Base-by-base conservation (phyloP, 2,329 filamentous ascomycete genomes). In the Chaetomium olivaceum region DNA sequence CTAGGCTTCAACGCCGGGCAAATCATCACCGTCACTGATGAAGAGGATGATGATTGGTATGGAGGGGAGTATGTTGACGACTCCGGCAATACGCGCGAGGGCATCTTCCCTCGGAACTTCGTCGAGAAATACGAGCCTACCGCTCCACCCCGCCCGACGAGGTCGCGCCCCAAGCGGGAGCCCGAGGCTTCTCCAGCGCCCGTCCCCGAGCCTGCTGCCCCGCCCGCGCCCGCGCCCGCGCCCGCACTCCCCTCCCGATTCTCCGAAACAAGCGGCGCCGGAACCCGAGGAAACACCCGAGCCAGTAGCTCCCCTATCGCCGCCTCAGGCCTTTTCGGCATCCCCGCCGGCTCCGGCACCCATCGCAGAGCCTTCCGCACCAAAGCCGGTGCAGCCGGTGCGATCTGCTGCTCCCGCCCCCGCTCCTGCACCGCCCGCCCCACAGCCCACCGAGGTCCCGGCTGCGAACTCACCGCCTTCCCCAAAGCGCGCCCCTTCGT, bases 81-180 rank as follows among this genome's bases (percentile, higher is more conserved):
- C 67, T 79, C 83, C 61, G 95, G 95, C 64, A 80, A 78, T 69
- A 92, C 89, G 78, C 86, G 89, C 76, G 89, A 93, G 75, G 94
- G 94, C 71, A 91, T 97, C 73, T 98, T 97, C 78, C 94, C 93
- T 60, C 90, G 91, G 76, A 99, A 98, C 80, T 99, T 99, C 76
- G 95, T 99, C 74, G 95, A 99, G 79, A 92, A 90, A 80, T 96
- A 92, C 79, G 94, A 98, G 77, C 95, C 95, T 46, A 90, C 89
- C 64, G 90, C 94, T 69, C 95, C 95, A 67, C 92, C 93, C 67
- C 88, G 95, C 66, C 95, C 95, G 65, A 85, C 87, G 69, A 88
- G 95, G 73, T 82, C 87, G 19, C 89, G 91, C 71, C 80, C 85
- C 61, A 93, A 90, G 81, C 91, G 87, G 75, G 87, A 90, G 46